Percentiles rank a stretch among this genome's conserved stretches.
Conservation (phyloP, 2,329 filamentous ascomycete genomes). For the Sclerotinia minor region DNA sequence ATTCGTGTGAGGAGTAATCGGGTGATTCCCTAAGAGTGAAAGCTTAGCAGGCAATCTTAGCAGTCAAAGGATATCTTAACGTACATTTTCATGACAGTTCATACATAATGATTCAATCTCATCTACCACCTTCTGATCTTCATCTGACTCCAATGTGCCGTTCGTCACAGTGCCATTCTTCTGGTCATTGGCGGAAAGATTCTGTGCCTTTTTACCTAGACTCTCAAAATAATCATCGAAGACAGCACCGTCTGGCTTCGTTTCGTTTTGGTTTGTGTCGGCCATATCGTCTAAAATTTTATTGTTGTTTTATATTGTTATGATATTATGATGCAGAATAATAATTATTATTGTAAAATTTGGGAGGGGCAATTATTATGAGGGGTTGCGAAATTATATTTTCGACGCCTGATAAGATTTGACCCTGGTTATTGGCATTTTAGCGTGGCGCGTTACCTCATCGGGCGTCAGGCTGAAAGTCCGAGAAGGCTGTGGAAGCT, state of each 20-base stretch:
- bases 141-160: conserved; percentile 38
- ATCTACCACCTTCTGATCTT: conserved; percentile 59
- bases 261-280: conserved; percentile 44
- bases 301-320: background rate
- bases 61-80: background rate
- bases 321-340: conserved; percentile 14
- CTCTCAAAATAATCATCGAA: conserved; percentile 61
- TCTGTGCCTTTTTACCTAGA: conserved; percentile 61
- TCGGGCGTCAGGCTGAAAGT: conserved; percentile 30
- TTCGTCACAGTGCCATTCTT: conserved; percentile 36
- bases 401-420: conserved; percentile 30
- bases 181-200: conserved; percentile 46
- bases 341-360: conserved; percentile 27
- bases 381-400: conserved; percentile 26
- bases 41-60: conserved; percentile 5
- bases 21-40: conserved; percentile 66
- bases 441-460: conserved; percentile 22
- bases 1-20: conserved; percentile 87
- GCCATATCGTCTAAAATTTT: conserved; percentile 45
- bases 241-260: conserved; percentile 45
- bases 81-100: conserved; percentile 78
- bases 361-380: conserved; percentile 31
- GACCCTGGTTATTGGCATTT: conserved; percentile 3
- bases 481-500: conserved; percentile 20
- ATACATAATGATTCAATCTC: conserved; percentile 80